Evolutionary conservation across 2,329 filamentous ascomycete genomes (phyloP).

Genomic region (Lasiodiplodia gonubiensis): DNA sequence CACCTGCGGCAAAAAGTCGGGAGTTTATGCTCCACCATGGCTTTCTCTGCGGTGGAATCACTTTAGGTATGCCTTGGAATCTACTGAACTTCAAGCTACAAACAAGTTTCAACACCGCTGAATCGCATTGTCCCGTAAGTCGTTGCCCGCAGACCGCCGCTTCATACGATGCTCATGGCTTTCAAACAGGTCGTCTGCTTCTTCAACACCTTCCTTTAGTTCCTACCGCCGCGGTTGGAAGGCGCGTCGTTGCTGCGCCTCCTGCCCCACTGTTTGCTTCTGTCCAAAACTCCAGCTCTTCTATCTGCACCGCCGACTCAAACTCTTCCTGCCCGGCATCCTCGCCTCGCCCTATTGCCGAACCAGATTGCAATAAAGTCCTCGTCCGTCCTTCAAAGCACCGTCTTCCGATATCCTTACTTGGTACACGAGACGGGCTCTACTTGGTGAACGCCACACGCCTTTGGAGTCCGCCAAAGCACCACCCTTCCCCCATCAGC

Average conservation of each 20-base stretch:
- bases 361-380: not conserved
- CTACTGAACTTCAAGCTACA: not conserved
- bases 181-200: not conserved
- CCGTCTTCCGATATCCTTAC: not conserved
- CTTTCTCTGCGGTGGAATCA: not conserved
- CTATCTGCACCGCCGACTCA: not conserved
- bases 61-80: not conserved
- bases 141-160: not conserved
- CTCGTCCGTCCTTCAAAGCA: not conserved
- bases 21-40: not conserved
- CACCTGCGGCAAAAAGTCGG: not conserved
- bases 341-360: not conserved
- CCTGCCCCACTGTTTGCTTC: not conserved
- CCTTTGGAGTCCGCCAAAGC: not conserved
- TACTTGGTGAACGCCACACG: not conserved
- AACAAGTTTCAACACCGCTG: not conserved
- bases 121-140: conserved; percentile 8
- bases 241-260: not conserved
- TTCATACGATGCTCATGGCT: not conserved
- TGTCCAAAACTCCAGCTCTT: not conserved
- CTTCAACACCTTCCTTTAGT: not conserved
- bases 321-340: not conserved
- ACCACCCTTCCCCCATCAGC: not conserved
- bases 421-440: not conserved
- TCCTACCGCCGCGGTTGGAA: not conserved